Percentiles rank a stretch among this genome's conserved stretches.
Conservation (phyloP, 1,284 basidiomycete genomes). For the Gymnopus androsaceus region DNA sequence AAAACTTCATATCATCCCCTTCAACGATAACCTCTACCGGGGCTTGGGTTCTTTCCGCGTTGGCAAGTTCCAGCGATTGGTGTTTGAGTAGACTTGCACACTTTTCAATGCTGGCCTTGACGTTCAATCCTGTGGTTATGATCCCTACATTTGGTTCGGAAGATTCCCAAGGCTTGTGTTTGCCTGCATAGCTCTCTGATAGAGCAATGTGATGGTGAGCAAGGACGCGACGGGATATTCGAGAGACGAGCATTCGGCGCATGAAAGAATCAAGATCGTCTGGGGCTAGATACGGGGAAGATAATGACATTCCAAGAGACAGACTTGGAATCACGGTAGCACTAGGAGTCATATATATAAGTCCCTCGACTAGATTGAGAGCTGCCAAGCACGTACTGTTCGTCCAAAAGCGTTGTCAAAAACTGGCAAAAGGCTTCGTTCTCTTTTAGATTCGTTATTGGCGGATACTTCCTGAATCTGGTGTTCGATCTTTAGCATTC, state of each 20-base stretch:
- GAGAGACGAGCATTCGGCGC: constrained; percentile 87
- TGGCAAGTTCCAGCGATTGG: constrained; percentile 43
- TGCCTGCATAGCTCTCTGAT: constrained; percentile 56
- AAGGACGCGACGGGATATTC: constrained; percentile 87
- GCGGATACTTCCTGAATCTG: constrained; percentile 78
- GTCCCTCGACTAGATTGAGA: background rate
- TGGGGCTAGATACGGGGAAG: constrained; percentile 76
- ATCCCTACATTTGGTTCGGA: constrained; percentile 79
- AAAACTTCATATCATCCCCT: constrained; percentile 76
- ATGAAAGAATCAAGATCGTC: constrained; percentile 87
- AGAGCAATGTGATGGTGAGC: constrained; percentile 89
- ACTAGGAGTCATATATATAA: constrained; percentile 40
- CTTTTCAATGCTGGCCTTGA: constrained; percentile 70
- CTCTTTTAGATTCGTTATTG: constrained; percentile 72
- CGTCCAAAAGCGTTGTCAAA: constrained; percentile 63
- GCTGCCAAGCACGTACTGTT: constrained; percentile 61
- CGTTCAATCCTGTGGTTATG: constrained; percentile 77
- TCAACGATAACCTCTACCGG: constrained; percentile 61
- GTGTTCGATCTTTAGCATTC: constrained; percentile 20
- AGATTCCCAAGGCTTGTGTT: constrained; percentile 27
- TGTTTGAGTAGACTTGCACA: constrained; percentile 63
- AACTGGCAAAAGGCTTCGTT: constrained; percentile 82
- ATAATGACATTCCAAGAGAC: constrained; percentile 74
- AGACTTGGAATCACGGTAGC: constrained; percentile 77
- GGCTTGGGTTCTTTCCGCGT: constrained; percentile 48